Conservation (phyloP, 2,329 filamentous ascomycete genomes). For the Raffaelea arxii region DNA sequence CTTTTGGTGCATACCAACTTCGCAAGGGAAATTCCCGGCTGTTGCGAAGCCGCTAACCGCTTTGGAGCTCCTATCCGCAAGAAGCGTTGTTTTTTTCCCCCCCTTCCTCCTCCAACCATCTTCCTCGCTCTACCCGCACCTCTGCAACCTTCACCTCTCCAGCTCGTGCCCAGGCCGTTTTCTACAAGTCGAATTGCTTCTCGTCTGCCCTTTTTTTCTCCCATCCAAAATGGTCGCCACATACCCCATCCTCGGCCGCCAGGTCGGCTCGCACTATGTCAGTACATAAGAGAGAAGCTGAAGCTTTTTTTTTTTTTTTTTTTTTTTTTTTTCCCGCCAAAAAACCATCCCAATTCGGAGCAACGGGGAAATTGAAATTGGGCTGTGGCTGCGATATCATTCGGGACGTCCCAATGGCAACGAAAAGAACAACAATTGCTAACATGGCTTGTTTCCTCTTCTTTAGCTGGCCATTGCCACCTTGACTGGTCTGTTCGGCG, state of each 20-base stretch:
- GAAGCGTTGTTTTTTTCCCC: conserved; percentile 8
- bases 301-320: too few species aligned
- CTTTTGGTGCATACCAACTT: neutral
- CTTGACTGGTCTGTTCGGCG: conserved; percentile 41
- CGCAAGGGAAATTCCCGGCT: conserved; percentile 3
- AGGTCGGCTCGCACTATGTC: conserved; percentile 53
- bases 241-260: conserved; percentile 49
- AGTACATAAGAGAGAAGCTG: too few species aligned
- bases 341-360: too few species aligned
- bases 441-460: neutral
- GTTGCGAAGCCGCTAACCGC: conserved; percentile 3
- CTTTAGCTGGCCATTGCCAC: conserved; percentile 47
- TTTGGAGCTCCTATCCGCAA: conserved; percentile 1
- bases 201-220: conserved; percentile 9
- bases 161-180: neutral
- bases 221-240: conserved; percentile 31
- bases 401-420: too few species aligned
- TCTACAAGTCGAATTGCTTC: conserved; percentile 10
- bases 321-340: too few species aligned
- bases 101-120: neutral
- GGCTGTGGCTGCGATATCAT: too few species aligned
- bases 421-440: too few species aligned
- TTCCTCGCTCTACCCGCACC: neutral
- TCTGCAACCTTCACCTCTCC: neutral
- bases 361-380: too few species aligned